Base-by-base conservation (phyloP, 2,329 filamentous ascomycete species). In the Ceratocystis eucalypticola region DNA sequence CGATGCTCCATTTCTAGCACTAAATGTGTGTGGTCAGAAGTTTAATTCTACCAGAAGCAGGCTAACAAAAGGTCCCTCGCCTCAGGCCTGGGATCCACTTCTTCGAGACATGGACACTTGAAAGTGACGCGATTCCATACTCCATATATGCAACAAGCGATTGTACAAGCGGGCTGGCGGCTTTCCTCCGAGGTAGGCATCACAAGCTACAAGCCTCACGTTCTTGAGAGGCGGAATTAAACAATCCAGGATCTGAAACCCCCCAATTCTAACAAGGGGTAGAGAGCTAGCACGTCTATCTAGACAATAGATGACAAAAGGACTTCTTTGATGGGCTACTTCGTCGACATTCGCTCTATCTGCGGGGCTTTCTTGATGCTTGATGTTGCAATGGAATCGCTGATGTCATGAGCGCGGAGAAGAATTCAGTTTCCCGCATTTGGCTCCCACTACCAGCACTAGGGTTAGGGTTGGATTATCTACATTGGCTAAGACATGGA, bases 11-110 rank as follows among this genome's bases (percentile, higher is more conserved):
- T 41, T 55, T 64, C 25, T 17, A 59, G 28, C 28, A 59, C 28
- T 59, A 59, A 33, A 59, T 59, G 55, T 30, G n/a, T 33, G 55
- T 20, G 55, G 55, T 20, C 55, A 59, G 55, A 59, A 59, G 55
- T 7, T 59, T 59, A 59, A 59, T 59, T 59, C 55, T 37, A 30
- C 8, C 25, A 59, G 22, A 57, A 12, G 30, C 28, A 59, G 28
- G 55, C 55, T 59, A 59, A 20, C 55, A 59, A 59, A 59, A 59
- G 55, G 55, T 33, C 55, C 55, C 55, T 59, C 55, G 25, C 25
- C 28, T 37, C 55, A 17, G 15, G 25, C 3, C 30, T 33, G 15
- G 3, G 55, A 33, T 59, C 55, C 55, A 59, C 55, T 37, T 10
- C 5, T 59, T 17, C 22, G 22, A 59, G 55, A 59, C 55, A 59